Conservation (phyloP, 108 stramenopile species). For the Epipyxis sp. region DNA sequence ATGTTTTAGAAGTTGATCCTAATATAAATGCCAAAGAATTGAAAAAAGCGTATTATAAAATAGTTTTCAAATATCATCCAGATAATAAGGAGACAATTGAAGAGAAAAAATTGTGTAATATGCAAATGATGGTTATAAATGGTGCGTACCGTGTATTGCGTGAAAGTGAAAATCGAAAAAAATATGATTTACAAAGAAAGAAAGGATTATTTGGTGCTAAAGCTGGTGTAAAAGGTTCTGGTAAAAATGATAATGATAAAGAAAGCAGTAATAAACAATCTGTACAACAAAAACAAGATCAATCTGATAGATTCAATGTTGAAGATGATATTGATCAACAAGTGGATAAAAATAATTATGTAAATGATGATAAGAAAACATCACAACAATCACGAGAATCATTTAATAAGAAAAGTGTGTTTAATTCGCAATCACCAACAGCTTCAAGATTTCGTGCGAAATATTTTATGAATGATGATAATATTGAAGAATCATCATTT, state of each 20-base stretch:
- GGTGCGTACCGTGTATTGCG: neutral
- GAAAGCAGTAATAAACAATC: too few species aligned
- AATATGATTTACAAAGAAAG: neutral
- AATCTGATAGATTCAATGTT: too few species aligned
- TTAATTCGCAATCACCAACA: neutral
- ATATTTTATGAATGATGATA: too few species aligned
- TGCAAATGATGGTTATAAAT: slow-evolving; percentile 17
- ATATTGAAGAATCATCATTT: too few species aligned
- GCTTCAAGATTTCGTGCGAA: too few species aligned
- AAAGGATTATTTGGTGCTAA: neutral
- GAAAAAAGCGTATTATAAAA: slow-evolving; percentile 14
- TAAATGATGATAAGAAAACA: neutral
- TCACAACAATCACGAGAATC: neutral
- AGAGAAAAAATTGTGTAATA: slow-evolving; percentile 7
- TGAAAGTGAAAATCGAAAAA: neutral
- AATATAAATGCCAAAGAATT: neutral
- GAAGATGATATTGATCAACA: too few species aligned
- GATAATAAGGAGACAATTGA: neutral
- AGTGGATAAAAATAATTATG: too few species aligned
- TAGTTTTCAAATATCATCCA: slow-evolving; percentile 20
- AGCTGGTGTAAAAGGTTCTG: neutral
- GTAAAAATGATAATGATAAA: neutral
- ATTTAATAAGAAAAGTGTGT: too few species aligned
- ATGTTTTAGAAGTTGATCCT: neutral
- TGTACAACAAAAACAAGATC: too few species aligned